A percentile compares a stretch with the other conserved stretches of the same genome.
phyloP scores from a whole-genome alignment of 441 rosid genomes.

The Macaranga tanarius region DNA sequence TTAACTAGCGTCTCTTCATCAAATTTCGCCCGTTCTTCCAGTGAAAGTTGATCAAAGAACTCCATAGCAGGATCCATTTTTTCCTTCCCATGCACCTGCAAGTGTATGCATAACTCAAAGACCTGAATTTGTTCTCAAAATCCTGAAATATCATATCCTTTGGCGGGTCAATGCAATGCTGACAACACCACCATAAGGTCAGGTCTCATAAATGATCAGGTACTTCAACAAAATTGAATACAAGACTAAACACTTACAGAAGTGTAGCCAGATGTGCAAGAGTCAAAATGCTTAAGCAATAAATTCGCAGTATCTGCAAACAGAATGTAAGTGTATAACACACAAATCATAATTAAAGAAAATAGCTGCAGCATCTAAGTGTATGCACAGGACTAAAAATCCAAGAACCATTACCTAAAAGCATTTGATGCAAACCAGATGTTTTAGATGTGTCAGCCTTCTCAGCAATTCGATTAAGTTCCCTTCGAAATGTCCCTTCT shows the following conservation, averaged over 20 bases:
- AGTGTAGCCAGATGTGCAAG: neutral
- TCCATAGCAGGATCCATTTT: neutral
- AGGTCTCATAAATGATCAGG: too few species aligned
- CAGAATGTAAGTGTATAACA: too few species aligned
- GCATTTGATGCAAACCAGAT: neutral
- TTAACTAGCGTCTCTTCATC: neutral
- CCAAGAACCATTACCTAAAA: neutral
- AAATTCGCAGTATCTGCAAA: neutral
- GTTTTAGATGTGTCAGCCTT: neutral
- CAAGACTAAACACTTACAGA: neutral
- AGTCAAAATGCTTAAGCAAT: neutral
- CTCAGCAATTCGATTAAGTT: neutral
- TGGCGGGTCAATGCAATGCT: too few species aligned
- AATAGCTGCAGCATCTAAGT: too few species aligned
- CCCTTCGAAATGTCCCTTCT: neutral
- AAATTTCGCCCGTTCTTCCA: neutral
- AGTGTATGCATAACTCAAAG: too few species aligned
- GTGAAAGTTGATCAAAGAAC: neutral
- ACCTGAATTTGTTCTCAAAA: too few species aligned
- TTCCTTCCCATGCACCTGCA: neutral
- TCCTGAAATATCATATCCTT: too few species aligned
- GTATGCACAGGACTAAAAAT: too few species aligned
- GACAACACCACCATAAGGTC: too few species aligned
- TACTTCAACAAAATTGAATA: too few species aligned
- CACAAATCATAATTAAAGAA: too few species aligned